Base-by-base conservation (phyloP, 2,329 filamentous ascomycete species). In the Elsinoe fawcettii region DNA sequence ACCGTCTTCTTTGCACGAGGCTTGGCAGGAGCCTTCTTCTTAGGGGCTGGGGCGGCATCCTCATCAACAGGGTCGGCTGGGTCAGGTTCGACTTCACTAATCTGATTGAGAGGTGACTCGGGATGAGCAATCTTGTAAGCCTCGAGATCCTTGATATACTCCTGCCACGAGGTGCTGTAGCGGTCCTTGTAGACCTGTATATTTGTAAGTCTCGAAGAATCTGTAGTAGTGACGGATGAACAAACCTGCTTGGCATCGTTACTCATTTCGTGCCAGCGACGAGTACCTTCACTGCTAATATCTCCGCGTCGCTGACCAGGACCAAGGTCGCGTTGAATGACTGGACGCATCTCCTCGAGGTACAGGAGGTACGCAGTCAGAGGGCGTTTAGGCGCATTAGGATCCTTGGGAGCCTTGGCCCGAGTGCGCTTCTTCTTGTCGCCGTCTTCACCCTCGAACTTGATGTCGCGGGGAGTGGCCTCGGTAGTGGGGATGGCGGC, bases 321-420 rank as follows among this genome's bases (percentile, higher is more conserved):
- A n/a, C 82, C 70, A 9, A 95, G 80, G 47, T 71, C 67, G 3
- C 69, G 67, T 58, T 88, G 86, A 64, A 97, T 93, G 69, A 88
- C 86, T 54, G 85, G 81, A 51, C 93, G 87, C 62, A 90, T 90
- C 62, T 87, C 86, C 71, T 95, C 87, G 79, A 95, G 90, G 77
- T 90, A 97, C 60, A 96, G 77, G 78, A 97, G 96, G 77, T 95
- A 96, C 2, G 92, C 90, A 5, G 92, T 97, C 68, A 96, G 74
- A 7, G 92, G 91, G 53, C 91, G 85, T 82, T 96, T 97, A 60
- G 92, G 92, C 5, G 91, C 91, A 71, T 96, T 95, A 64, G 91
- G 91, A 71, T 97, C 92, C 63, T 71, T 74, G 49, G 72, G 70
- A 68, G 77, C 78, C 67, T 88, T 68, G 30, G 63, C 63, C 32